Conservation (phyloP, 1,284 basidiomycete genomes). For the Apiotrichum porosum region DNA sequence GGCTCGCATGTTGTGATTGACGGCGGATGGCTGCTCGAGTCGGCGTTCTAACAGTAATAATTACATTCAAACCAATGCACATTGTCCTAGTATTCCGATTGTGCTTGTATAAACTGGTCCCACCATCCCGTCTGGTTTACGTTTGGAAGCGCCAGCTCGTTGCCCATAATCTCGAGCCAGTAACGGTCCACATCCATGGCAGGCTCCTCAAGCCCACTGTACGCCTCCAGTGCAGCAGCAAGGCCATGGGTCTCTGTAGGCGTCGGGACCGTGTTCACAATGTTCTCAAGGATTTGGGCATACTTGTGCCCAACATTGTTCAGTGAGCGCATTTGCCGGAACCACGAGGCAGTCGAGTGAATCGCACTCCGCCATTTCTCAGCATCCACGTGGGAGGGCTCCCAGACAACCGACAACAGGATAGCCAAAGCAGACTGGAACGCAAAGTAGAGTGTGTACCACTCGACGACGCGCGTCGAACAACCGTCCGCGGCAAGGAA, state of each 20-base stretch:
- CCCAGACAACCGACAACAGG: conserved; percentile 19
- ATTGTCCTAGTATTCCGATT: too few relatives aligned
- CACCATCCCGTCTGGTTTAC: background rate
- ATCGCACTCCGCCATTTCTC: conserved; percentile 7
- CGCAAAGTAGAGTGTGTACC: conserved; percentile 24
- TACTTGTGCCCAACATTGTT: conserved; percentile 2
- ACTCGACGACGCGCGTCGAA: conserved; percentile 11
- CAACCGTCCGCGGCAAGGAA: background rate
- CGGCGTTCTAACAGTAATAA: background rate
- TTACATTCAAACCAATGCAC: too few relatives aligned
- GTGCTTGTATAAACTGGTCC: background rate
- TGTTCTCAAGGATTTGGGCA: background rate
- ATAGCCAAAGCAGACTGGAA: conserved; percentile 20
- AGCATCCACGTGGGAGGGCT: conserved; percentile 8
- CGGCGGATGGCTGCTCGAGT: conserved; percentile 44
- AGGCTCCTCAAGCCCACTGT: background rate
- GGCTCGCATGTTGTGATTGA: conserved; percentile 42
- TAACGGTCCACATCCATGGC: conserved; percentile 17
- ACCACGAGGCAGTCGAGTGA: conserved; percentile 11
- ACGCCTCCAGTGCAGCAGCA: too few relatives aligned
- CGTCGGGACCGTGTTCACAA: too few relatives aligned
- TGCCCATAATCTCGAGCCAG: conserved; percentile 18
- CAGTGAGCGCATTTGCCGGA: conserved; percentile 11
- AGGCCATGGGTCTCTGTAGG: too few relatives aligned
- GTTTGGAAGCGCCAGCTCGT: conserved; percentile 2